Percentiles rank a stretch among this genome's conserved stretches.
phyloP scores from a whole-genome alignment of 2,329 filamentous ascomycete genomes.

The Pseudophaeomoniella oleicola region DNA sequence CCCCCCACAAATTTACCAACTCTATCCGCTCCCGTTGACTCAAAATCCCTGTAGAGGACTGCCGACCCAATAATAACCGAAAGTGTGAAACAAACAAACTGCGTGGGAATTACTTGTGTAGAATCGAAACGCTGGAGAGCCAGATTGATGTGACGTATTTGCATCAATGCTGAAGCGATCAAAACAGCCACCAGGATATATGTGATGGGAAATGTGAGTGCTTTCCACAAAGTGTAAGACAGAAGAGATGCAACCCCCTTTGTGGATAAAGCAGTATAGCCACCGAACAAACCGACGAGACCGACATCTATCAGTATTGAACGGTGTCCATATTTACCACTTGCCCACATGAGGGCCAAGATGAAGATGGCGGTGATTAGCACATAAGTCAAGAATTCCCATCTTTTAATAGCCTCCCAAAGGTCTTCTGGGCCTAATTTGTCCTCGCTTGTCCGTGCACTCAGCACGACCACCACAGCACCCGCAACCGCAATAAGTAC shows the following conservation, averaged over 20 bases:
- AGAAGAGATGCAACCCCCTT: constrained; percentile 94
- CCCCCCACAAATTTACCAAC: constrained; percentile 78
- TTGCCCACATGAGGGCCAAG: constrained; percentile 62
- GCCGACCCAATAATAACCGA: constrained; percentile 92
- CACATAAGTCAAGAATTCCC: constrained; percentile 85
- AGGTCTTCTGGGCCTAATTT: constrained; percentile 85
- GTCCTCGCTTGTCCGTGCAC: constrained; percentile 74
- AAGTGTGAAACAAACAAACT: constrained; percentile 92
- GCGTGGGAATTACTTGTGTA: constrained; percentile 92
- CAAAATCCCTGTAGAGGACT: constrained; percentile 86
- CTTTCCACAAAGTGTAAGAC: constrained; percentile 76
- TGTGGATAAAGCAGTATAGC: constrained; percentile 91
- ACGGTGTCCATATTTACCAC: constrained; percentile 66
- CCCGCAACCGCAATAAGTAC: constrained; percentile 77
- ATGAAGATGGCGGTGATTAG: constrained; percentile 64
- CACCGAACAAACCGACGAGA: constrained; percentile 84
- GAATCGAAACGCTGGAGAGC: constrained; percentile 87
- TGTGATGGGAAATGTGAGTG: constrained; percentile 81
- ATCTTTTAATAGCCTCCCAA: constrained; percentile 72
- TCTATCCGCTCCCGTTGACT: constrained; percentile 59
- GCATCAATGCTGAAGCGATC: constrained; percentile 76
- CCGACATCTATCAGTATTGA: constrained; percentile 87
- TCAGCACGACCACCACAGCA: constrained; percentile 83
- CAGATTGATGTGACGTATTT: constrained; percentile 91
- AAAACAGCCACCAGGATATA: constrained; percentile 73